phyloP scores from a whole-genome alignment of 2,329 filamentous ascomycete genomes.

The Gaeumannomyces tritici region DNA sequence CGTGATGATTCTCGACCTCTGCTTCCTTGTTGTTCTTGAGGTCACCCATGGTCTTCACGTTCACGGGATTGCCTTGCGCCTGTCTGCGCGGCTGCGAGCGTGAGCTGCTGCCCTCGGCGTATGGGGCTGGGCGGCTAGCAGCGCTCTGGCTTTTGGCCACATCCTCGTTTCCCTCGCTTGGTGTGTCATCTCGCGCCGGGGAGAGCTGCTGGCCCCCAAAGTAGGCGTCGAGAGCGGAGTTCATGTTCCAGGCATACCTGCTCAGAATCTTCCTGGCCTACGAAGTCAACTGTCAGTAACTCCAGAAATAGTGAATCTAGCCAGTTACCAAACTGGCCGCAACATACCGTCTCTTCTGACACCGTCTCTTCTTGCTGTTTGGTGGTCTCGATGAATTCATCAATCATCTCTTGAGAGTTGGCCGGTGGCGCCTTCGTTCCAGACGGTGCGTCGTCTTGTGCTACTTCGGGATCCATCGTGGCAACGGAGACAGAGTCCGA shows the following conservation, averaged over 20 bases:
- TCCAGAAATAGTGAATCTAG: no score
- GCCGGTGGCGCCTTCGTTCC: no score
- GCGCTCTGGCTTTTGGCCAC: no score
- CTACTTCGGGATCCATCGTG: not conserved
- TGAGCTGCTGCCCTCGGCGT: no score
- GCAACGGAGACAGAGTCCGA: not conserved
- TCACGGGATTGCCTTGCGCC: not conserved
- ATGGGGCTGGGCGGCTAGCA: no score
- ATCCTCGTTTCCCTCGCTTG: no score
- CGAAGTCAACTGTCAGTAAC: not conserved
- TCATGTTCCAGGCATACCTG: not conserved
- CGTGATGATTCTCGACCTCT: constrained; percentile 47
- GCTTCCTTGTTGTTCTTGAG: constrained; percentile 35
- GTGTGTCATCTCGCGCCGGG: no score
- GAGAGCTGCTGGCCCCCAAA: not conserved
- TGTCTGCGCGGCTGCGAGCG: not conserved
- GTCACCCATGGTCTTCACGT: not conserved
- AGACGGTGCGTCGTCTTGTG: no score
- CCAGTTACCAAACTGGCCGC: no score
- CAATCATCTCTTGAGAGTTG: no score
- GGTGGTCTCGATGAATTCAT: no score
- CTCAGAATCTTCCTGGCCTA: not conserved
- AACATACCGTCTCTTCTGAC: no score
- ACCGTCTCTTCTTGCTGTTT: not conserved
- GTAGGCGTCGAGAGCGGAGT: not conserved